Conservation (phyloP, 2,329 filamentous ascomycete species). For the Aspergillus tubingensis region DNA sequence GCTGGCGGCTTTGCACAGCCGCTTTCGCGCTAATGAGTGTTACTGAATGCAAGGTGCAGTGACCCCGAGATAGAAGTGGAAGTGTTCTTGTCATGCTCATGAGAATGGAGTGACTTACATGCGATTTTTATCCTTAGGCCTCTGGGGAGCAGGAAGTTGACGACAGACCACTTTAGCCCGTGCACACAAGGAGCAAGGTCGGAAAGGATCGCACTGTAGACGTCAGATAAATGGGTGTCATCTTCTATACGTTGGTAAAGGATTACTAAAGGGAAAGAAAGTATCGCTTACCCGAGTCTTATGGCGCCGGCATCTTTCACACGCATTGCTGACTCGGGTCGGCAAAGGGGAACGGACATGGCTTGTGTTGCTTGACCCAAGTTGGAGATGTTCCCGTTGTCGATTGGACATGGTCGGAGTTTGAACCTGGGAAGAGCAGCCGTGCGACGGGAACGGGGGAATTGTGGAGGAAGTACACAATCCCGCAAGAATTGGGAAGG, state of each 20-base stretch:
- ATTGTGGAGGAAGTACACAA: too few species aligned
- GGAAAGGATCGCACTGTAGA: conserved; percentile 35
- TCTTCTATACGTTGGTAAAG: neutral
- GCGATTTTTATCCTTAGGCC: conserved; percentile 9
- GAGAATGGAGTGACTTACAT: conserved; percentile 13
- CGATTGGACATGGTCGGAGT: too few species aligned
- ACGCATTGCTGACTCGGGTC: conserved; percentile 33
- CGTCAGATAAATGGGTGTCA: neutral
- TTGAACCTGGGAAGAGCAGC: too few species aligned
- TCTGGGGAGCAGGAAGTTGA: conserved; percentile 4
- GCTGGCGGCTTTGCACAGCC: too few species aligned
- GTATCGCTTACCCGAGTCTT: conserved; percentile 30
- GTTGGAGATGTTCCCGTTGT: too few species aligned
- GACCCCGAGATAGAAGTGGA: neutral
- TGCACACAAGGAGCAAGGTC: conserved; percentile 38
- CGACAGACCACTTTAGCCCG: conserved; percentile 30
- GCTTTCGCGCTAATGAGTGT: too few species aligned
- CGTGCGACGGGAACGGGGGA: too few species aligned
- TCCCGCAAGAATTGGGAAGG: too few species aligned
- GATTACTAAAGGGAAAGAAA: too few species aligned
- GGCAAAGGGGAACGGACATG: conserved; percentile 12
- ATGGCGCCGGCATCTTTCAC: conserved; percentile 33
- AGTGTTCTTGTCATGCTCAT: neutral
- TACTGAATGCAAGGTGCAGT: too few species aligned
- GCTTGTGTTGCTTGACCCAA: too few species aligned